phyloP scores from a whole-genome alignment of 2,329 filamentous ascomycete species.

The Balansia obtecta region DNA sequence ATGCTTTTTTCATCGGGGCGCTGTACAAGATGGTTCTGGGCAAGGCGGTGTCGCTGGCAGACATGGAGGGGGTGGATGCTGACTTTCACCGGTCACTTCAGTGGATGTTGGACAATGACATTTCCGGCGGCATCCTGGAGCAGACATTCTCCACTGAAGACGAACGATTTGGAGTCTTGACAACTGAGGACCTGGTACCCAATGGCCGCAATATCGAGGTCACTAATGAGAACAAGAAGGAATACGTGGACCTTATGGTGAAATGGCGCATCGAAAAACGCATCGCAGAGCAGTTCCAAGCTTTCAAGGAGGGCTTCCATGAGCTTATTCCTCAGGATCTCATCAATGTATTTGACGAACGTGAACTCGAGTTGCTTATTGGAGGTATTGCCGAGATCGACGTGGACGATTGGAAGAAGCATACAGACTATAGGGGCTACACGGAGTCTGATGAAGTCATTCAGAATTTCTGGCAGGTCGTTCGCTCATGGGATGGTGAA shows the following conservation, averaged over 20 bases:
- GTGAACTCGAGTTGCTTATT: conserved; percentile 90
- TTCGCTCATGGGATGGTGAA: conserved; percentile 93
- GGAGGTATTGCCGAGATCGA: conserved; percentile 99
- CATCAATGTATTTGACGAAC: conserved; percentile 97
- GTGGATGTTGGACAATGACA: conserved; percentile 98
- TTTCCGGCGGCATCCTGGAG: conserved; percentile 81
- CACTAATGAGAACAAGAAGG: conserved; percentile 96
- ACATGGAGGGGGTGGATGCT: conserved; percentile 98
- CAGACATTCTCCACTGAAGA: conserved; percentile 96
- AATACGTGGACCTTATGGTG: conserved; percentile 96
- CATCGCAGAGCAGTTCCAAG: conserved; percentile 95
- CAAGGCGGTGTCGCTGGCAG: conserved; percentile 80
- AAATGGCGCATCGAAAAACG: conserved; percentile 99
- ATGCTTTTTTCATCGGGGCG: conserved; percentile 97
- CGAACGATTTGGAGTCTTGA: conserved; percentile 89
- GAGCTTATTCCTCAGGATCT: conserved; percentile 93
- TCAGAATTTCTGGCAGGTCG: conserved; percentile 97
- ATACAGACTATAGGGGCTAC: conserved; percentile 97
- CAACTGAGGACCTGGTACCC: conserved; percentile 87
- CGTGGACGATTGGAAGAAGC: conserved; percentile 99
- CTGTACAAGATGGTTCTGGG: conserved; percentile 99
- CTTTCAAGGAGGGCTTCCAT: conserved; percentile 94
- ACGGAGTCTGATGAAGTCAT: conserved; percentile 96
- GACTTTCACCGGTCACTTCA: conserved; percentile 94
- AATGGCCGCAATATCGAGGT: conserved; percentile 86